Evolutionary conservation across 768 basidiomycete genomes (phyloP), one percentile per base, ranked within the genome.

Genomic region (Ramaria sp.): DNA sequence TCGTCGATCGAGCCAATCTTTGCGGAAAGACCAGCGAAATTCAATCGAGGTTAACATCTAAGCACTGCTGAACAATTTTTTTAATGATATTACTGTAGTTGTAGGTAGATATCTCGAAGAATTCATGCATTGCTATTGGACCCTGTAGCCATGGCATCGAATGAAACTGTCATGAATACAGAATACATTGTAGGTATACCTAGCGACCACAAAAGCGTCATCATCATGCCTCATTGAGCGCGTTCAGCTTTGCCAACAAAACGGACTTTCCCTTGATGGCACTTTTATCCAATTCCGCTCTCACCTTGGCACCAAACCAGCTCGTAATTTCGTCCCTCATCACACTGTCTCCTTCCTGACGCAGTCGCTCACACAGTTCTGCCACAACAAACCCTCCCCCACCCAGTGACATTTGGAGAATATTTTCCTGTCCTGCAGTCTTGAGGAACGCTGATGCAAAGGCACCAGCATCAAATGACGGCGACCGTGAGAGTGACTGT

Each of bases 301-400:
- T 65, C 27, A 79, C 76, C 3, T 74, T 71, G 19, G 69, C 62
- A 12, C 66, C 70, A 66, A 91, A 88, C 84, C 84, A 87, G 7
- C 56, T 64, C 64, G 75, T 81, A 52, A 87, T 58, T 59, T 20
- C 55, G 38, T 24, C 33, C 53, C 22, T 61, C 34, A 22, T 15
- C 13, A 15, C 59, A 7, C 37, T 43, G 22, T 52, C 58, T 6
- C 51, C 57, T 30, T 65, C 67, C 1, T 64, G 53, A 6, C 71
- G 59, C 42, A 87, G 68, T 27, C 83, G 75, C 62, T 83, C 82
- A 64, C 84, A 78, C 31, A 90, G 70, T 65, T 86, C 88, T 0
- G 83, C 82, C 1, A 91, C 74, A 15, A 92, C 78, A 62, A 91
- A 93, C 4, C 82, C 76, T 0, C 90, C 90, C 52, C 80, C 78